Conservation (phyloP, 75 land plant species). For the Cunninghamia lanceolata region DNA sequence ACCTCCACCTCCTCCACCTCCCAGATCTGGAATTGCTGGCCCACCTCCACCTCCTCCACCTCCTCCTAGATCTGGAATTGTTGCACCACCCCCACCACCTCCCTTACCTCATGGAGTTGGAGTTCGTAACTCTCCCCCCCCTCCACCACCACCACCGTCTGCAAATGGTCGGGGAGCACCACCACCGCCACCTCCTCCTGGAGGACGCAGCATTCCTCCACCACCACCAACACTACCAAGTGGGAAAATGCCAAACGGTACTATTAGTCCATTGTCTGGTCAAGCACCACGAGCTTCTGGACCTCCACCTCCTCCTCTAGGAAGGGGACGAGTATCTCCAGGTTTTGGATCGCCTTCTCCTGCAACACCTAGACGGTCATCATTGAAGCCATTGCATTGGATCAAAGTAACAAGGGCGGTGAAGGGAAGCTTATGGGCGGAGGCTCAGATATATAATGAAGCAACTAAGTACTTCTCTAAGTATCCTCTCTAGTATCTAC, state of each 20-base stretch:
- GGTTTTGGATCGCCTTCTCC: slow-evolving; percentile 12
- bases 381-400: slow-evolving; percentile 95
- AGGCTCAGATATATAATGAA: slow-evolving; percentile 77
- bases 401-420: slow-evolving; percentile 92
- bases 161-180: slow-evolving; percentile 24
- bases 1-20: slow-evolving; percentile 32
- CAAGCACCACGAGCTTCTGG: slow-evolving; percentile 2
- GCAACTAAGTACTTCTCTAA: slow-evolving; percentile 35
- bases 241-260: slow-evolving; percentile 12
- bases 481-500: not conserved
- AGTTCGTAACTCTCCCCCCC: slow-evolving; percentile 28
- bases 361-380: slow-evolving; percentile 53
- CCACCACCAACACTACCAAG: slow-evolving; percentile 62
- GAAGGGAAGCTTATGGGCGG: slow-evolving; percentile 99
- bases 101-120: slow-evolving; percentile 23
- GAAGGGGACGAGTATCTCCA: slow-evolving; percentile 32
- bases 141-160: slow-evolving; percentile 47
- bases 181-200: slow-evolving; percentile 64
- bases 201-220: slow-evolving; percentile 26
- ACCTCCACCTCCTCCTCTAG: slow-evolving; percentile 22
- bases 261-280: slow-evolving; percentile 6
- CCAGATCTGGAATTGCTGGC: slow-evolving; percentile 18
- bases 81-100: slow-evolving; percentile 9
- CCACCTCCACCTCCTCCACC: slow-evolving; percentile 32
- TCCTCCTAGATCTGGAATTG: not conserved